A percentile compares a stretch with the other conserved stretches of the same genome.
These are phyloP conservation scores for Alternaria sp. DNA, from an alignment of 2,329 filamentous ascomycete species.

Conservation along the genomic window DNA sequence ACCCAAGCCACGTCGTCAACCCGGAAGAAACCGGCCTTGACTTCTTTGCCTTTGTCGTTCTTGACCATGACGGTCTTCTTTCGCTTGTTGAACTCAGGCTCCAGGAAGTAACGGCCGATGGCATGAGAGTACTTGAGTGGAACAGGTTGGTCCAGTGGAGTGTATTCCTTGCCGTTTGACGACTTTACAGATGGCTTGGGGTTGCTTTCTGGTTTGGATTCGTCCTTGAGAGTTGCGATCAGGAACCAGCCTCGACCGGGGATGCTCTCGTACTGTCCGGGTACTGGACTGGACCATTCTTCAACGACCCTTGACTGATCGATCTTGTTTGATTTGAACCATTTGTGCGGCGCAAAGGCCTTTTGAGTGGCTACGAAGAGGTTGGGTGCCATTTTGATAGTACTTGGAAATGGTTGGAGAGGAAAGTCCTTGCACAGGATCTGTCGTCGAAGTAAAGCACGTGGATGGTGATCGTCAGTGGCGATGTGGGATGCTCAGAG, in stretches of 20 bases:
- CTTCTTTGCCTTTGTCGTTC: constrained; percentile 49
- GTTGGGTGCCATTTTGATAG: constrained; percentile 59
- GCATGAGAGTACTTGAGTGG: constrained; percentile 59
- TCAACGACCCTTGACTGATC: constrained; percentile 55
- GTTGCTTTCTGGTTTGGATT: constrained; percentile 30
- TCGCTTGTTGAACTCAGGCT: constrained; percentile 58
- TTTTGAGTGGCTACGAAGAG: constrained; percentile 60
- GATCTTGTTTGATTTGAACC: constrained; percentile 56
- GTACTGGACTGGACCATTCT: constrained; percentile 58
- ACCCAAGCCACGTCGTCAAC: constrained; percentile 62
- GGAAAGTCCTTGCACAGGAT: constrained; percentile 1
- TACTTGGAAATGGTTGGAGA: constrained; percentile 4
- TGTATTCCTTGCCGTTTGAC: constrained; percentile 26
- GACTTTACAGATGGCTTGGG: constrained; percentile 27
- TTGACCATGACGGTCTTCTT: constrained; percentile 55
- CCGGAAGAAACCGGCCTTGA: constrained; percentile 58
- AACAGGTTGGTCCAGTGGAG: constrained; percentile 44
- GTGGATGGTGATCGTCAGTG: constrained; percentile 3
- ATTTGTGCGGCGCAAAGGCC: constrained; percentile 59
- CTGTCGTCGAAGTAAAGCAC: constrained; percentile 1
- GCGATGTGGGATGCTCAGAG: constrained; percentile 5
- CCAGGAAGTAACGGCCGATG: constrained; percentile 59
- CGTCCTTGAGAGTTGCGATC: constrained; percentile 51
- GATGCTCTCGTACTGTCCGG: constrained; percentile 61
- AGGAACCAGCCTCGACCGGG: constrained; percentile 62